Evolutionary conservation across 208 protist species (phyloP), one percentile per base, ranked within the genome.

Genomic region (Blastocrithidia nonstop): DNA sequence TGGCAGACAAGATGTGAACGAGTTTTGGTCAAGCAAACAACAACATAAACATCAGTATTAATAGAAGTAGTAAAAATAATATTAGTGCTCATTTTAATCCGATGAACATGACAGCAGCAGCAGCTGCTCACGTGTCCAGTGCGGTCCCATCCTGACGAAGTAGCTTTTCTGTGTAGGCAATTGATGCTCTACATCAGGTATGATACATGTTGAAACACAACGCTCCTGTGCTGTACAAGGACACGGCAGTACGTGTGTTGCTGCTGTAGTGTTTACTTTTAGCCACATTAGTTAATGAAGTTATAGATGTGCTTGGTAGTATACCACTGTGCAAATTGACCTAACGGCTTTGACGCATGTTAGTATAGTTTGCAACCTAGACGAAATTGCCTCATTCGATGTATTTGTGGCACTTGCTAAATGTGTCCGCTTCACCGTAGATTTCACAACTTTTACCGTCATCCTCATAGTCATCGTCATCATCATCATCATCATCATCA

Each of bases 311-410:
- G n/a, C 29, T 71, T 35, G 16, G 60, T 16, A 61, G 61, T 6
- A 77, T 63, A 17, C 68, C 64, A 9, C 54, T 35, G 3, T 50
- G 27, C 37, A 71, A 61, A 64, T 64, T 90, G 15, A 80, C 69
- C 1, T 68, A 75, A 7, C 41, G 46, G 28, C 25, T 70, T 21
- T 90, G 80, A 76, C 23, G 39, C 21, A 22, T 40, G 16, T 54
- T 84, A 0, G 57, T 83, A 44, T 45, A 64, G 19, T 55, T 65
- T 4, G 80, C 76, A 1, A 65, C 55, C 7, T 62, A 79, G 28
- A 55, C 60, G 15, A 71, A 66, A 51, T 36, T 91, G 31, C 59
- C 75, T 9, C 51, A 87, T 59, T 77, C 73, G n/a, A 44, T 43
- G 20, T 32, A 87, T 25, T 50, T 90, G 13, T 76, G 71, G 72